These are phyloP conservation scores for Cryptococcus sp. DNA, from an alignment of 1,284 basidiomycete species.

Conservation along the genomic window DNA sequence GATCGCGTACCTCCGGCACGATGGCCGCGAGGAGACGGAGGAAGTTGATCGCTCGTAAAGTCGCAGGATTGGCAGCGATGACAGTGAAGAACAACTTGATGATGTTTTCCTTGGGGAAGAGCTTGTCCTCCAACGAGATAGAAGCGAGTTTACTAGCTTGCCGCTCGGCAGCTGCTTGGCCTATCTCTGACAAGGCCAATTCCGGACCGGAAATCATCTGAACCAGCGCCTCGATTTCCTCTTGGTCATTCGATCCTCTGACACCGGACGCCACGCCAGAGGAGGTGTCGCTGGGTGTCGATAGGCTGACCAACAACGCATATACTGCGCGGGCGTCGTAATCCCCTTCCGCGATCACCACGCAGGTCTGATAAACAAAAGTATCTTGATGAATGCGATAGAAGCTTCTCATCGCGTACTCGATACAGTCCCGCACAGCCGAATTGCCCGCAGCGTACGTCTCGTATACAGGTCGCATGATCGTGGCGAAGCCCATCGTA, in stretches of 20 bases:
- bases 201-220: slow-evolving; percentile 56
- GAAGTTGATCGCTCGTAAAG: slow-evolving; percentile 68
- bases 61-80: slow-evolving; percentile 72
- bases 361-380: slow-evolving; percentile 69
- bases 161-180: slow-evolving; percentile 65
- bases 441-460: slow-evolving; percentile 64
- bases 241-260: slow-evolving; percentile 63
- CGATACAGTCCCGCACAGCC: slow-evolving; percentile 67
- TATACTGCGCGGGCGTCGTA: slow-evolving; percentile 58
- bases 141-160: slow-evolving; percentile 57
- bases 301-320: slow-evolving; percentile 32
- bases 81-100: slow-evolving; percentile 74
- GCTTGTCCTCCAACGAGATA: slow-evolving; percentile 64
- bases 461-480: slow-evolving; percentile 70
- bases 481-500: slow-evolving; percentile 68
- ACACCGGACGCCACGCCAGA: slow-evolving; percentile 63
- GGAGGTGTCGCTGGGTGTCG: slow-evolving; percentile 15
- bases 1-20: slow-evolving; percentile 63
- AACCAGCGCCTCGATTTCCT: slow-evolving; percentile 72
- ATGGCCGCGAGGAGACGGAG: slow-evolving; percentile 64
- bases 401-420: slow-evolving; percentile 71
- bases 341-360: slow-evolving; percentile 65
- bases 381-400: slow-evolving; percentile 73
- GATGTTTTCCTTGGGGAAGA: slow-evolving; percentile 67
- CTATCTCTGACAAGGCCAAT: slow-evolving; percentile 58